Evolutionary conservation across 2,329 filamentous ascomycete genomes (phyloP).

Genomic region (Diplodia intermedia): DNA sequence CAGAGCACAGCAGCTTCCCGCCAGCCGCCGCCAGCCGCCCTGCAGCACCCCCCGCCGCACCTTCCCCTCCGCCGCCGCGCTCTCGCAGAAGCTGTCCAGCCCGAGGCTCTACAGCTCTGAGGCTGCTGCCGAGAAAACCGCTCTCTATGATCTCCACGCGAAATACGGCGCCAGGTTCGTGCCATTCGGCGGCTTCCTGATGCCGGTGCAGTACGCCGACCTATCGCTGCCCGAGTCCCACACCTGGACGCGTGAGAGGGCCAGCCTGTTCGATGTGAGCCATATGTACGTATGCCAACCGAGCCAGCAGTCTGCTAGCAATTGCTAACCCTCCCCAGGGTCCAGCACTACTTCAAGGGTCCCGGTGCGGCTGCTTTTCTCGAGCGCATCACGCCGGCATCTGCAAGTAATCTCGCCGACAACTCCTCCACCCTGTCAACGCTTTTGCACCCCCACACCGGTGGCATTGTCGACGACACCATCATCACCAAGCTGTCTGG

Average conservation of each 20-base stretch:
- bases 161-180: constrained; percentile 89
- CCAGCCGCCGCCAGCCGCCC: neutral
- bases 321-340: constrained; percentile 50
- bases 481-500: constrained; percentile 82
- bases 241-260: constrained; percentile 84
- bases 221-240: constrained; percentile 84
- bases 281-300: constrained; percentile 74
- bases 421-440: constrained; percentile 84
- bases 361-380: constrained; percentile 82
- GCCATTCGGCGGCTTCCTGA: constrained; percentile 89
- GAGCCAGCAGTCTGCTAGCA: neutral
- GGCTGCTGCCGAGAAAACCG: constrained; percentile 61
- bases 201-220: constrained; percentile 88
- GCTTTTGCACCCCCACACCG: constrained; percentile 71
- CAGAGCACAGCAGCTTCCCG: constrained; percentile 12
- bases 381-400: constrained; percentile 81
- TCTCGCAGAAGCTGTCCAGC: constrained; percentile 21
- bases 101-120: constrained; percentile 42
- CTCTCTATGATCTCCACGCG: constrained; percentile 79
- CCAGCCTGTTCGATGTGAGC: constrained; percentile 92
- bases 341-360: constrained; percentile 84
- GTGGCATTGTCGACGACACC: constrained; percentile 94
- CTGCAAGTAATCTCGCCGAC: constrained; percentile 66
- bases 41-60: constrained; percentile 27
- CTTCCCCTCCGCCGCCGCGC: neutral